These are phyloP conservation scores for Volvox africanus DNA, from an alignment of 139 green algal genomes.

Conservation along the genomic window DNA sequence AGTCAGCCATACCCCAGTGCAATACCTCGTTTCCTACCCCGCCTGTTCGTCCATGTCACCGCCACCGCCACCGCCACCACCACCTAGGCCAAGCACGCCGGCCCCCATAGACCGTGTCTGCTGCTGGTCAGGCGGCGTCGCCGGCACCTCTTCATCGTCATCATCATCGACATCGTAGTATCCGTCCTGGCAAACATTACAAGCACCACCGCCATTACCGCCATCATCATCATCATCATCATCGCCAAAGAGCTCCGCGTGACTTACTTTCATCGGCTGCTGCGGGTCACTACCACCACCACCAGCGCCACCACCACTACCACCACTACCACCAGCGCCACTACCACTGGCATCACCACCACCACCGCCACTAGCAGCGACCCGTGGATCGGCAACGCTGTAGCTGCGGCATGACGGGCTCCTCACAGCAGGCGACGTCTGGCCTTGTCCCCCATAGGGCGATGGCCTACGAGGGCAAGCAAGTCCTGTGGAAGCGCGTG, in stretches of 20 bases:
- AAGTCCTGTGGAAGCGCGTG: not conserved
- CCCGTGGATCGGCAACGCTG: not conserved
- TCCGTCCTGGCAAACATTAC: too few species aligned
- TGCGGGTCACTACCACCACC: not conserved
- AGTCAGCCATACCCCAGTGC: too few species aligned
- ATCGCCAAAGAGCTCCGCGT: slow-evolving; percentile 28
- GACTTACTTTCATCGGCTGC: not conserved
- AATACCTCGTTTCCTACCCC: too few species aligned
- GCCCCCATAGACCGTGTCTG: not conserved
- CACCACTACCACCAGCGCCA: too few species aligned
- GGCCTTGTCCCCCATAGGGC: not conserved
- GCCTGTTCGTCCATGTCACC: too few species aligned
- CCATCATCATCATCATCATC: not conserved
- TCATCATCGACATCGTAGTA: slow-evolving; percentile 23
- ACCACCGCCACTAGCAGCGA: too few species aligned
- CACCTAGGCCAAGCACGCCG: slow-evolving; percentile 1
- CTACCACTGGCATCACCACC: not conserved
- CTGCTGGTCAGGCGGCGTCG: slow-evolving; percentile 26
- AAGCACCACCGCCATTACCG: too few species aligned
- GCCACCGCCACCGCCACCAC: not conserved
- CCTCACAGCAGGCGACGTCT: not conserved
- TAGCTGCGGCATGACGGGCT: not conserved
- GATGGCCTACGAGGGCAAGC: not conserved
- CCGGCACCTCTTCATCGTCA: slow-evolving; percentile 34
- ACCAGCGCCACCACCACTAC: not conserved